Evolutionary conservation across 495 filamentous ascomycete genomes (phyloP).

Genomic region (Tetracladium marchalianum): DNA sequence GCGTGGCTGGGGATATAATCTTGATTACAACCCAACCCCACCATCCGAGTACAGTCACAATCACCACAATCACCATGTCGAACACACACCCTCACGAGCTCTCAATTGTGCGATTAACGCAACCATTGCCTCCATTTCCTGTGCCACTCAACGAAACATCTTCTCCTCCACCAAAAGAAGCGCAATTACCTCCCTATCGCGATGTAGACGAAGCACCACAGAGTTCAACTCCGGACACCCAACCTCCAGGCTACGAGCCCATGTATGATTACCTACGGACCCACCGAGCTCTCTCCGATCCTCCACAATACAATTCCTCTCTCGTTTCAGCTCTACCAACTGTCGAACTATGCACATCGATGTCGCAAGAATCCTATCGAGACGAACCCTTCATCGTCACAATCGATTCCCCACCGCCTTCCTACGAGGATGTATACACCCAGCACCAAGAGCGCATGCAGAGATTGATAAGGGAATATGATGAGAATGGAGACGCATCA

Average conservation of each 20-base stretch:
- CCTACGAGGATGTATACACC: conserved; percentile 10
- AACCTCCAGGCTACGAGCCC: conserved; percentile 13
- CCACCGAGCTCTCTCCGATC: conserved; percentile 1
- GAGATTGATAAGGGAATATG: conserved; percentile 1
- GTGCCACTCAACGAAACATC: neutral
- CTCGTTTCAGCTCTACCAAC: neutral
- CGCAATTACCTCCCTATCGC: conserved; percentile 2
- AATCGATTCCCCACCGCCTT: conserved; percentile 11
- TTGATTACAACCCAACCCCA: no score
- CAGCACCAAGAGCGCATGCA: conserved; percentile 7
- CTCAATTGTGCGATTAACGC: conserved; percentile 8
- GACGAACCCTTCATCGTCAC: conserved; percentile 14
- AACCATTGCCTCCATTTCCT: conserved; percentile 11
- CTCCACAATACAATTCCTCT: neutral
- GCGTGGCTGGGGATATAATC: no score
- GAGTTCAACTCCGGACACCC: neutral
- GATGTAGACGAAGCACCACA: conserved; percentile 4
- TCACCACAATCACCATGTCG: no score
- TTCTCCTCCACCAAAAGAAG: neutral
- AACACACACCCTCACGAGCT: no score
- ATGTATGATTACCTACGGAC: conserved; percentile 19
- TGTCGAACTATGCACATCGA: neutral
- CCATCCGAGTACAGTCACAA: no score
- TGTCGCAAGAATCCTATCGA: conserved; percentile 7
- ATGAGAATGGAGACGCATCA: conserved; percentile 3